Conservation (phyloP, 2,329 filamentous ascomycete genomes). For the Endocalyx cinctus region DNA sequence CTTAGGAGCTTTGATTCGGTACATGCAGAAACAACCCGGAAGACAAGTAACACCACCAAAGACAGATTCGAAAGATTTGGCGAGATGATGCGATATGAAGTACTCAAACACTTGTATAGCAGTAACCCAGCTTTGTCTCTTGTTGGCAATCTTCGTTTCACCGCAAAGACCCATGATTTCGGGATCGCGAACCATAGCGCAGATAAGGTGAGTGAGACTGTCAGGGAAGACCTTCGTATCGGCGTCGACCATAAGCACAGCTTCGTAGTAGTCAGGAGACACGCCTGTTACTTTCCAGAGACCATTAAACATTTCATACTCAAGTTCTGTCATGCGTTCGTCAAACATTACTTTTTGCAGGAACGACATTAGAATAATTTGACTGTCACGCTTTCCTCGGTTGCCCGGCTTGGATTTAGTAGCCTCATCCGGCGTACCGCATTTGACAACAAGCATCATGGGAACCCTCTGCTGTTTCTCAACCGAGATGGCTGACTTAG, state of each 20-base stretch:
- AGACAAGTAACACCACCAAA: constrained; percentile 99
- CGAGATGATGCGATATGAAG: constrained; percentile 95
- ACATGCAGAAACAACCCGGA: constrained; percentile 99
- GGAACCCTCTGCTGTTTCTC: constrained; percentile 96
- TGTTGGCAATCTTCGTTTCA: constrained; percentile 99
- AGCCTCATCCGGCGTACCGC: constrained; percentile 84
- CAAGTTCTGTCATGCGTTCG: constrained; percentile 98
- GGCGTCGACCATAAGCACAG: constrained; percentile 97
- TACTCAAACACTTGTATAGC: constrained; percentile 99
- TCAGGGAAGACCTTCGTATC: constrained; percentile 99
- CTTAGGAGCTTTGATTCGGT: constrained; percentile 98
- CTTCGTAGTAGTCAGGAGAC: constrained; percentile 95
- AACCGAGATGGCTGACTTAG: constrained; percentile 68
- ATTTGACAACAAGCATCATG: constrained; percentile 96
- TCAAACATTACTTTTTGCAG: constrained; percentile 99
- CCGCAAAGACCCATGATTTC: constrained; percentile 99
- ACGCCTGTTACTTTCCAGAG: constrained; percentile 99
- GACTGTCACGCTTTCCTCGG: constrained; percentile 96
- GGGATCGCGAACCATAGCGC: constrained; percentile 97
- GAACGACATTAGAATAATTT: constrained; percentile 99
- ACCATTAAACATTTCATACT: constrained; percentile 99
- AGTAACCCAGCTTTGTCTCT: constrained; percentile 87
- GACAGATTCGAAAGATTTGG: constrained; percentile 96
- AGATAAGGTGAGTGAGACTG: constrained; percentile 97
- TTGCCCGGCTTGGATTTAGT: constrained; percentile 86